These are phyloP conservation scores for Candida andamanensis DNA, from an alignment of 805 yeast species.

Conservation along the genomic window DNA sequence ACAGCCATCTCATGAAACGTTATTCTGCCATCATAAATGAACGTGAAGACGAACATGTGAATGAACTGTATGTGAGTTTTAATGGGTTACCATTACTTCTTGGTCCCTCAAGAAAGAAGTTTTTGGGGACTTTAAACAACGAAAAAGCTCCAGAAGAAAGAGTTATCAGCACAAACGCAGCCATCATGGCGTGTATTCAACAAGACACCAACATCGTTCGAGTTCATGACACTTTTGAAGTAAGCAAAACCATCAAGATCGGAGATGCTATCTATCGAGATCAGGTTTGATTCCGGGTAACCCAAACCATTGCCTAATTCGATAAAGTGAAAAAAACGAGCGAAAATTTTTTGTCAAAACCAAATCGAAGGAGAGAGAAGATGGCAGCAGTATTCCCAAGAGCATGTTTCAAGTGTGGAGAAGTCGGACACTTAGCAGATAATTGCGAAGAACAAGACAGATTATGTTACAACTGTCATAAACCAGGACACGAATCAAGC, in stretches of 20 bases:
- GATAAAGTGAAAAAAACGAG: too few species aligned
- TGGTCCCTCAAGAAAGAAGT: constrained; percentile 87
- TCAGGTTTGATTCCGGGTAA: too few species aligned
- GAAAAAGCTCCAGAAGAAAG: constrained; percentile 56
- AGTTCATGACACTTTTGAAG: constrained; percentile 76
- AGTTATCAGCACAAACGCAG: constrained; percentile 70
- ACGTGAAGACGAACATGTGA: constrained; percentile 10
- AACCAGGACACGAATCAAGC: constrained; percentile 83
- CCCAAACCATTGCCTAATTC: not conserved
- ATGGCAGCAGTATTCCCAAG: constrained; percentile 52
- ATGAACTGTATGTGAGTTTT: constrained; percentile 34
- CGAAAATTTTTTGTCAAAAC: constrained; percentile 9
- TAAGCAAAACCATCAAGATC: constrained; percentile 39
- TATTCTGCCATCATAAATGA: constrained; percentile 33
- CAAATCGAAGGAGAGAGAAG: constrained; percentile 4
- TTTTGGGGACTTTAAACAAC: constrained; percentile 71
- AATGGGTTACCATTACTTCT: constrained; percentile 61
- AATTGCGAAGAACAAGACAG: constrained; percentile 80
- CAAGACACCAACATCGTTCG: constrained; percentile 76
- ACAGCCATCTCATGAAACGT: constrained; percentile 43
- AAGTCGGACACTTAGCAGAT: constrained; percentile 86
- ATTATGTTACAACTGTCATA: constrained; percentile 88
- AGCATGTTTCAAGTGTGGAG: constrained; percentile 90
- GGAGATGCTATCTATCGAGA: constrained; percentile 68
- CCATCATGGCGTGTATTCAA: constrained; percentile 67